Conservation (phyloP, 768 basidiomycete genomes). For the Mycena sanguinolenta region DNA sequence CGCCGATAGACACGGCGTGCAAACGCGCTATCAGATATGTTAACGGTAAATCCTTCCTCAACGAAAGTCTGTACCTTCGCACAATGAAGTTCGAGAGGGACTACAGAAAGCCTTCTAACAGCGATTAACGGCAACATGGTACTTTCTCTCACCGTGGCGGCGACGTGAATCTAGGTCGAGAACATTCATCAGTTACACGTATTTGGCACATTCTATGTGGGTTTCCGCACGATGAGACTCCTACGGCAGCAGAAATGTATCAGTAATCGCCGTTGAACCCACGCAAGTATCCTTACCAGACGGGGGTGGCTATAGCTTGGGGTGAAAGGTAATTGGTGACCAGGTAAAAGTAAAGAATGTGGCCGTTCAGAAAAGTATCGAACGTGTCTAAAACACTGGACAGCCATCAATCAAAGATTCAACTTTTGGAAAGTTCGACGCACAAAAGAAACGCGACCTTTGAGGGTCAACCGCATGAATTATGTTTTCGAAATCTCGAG, state of each 20-base stretch:
- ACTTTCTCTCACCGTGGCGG: constrained; percentile 62
- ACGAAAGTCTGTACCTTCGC: constrained; percentile 46
- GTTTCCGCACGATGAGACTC: constrained; percentile 63
- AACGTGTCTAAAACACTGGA: constrained; percentile 68
- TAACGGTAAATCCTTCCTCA: background rate
- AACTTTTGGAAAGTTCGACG: constrained; percentile 34
- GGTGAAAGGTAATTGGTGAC: constrained; percentile 68
- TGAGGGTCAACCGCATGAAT: background rate
- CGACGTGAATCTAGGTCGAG: constrained; percentile 61
- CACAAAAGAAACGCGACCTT: constrained; percentile 54
- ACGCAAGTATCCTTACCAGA: constrained; percentile 59
- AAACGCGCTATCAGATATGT: constrained; percentile 55
- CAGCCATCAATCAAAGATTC: constrained; percentile 22
- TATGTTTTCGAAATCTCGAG: background rate
- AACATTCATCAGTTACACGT: background rate
- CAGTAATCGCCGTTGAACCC: background rate
- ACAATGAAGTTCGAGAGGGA: constrained; percentile 64
- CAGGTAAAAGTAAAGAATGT: constrained; percentile 71
- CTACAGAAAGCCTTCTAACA: constrained; percentile 42
- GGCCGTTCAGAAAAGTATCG: constrained; percentile 64
- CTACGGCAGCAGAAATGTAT: constrained; percentile 42
- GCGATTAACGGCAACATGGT: background rate
- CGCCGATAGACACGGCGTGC: constrained; percentile 63
- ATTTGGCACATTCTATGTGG: background rate
- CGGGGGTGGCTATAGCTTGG: constrained; percentile 54